A percentile compares a stretch with the other conserved stretches of the same genome.
Evolutionary conservation across 176 grass and related monocot species (phyloP).

Genomic region (Tuctoria greenei): DNA sequence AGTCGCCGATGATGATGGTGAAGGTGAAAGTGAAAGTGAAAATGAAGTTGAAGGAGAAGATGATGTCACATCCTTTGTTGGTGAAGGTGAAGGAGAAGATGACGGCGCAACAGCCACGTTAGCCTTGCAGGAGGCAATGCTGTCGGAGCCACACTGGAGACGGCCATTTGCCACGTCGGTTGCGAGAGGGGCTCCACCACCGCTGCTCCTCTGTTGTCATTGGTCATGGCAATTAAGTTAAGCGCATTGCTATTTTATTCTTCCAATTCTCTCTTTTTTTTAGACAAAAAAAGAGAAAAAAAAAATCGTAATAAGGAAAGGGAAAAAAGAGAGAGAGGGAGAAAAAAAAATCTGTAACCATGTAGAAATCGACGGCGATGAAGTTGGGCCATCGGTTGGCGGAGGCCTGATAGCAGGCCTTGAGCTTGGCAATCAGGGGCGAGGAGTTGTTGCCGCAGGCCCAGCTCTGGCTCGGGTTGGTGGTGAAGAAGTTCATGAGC

Average conservation of each 20-base stretch:
- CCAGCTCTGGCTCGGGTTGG: constrained; percentile 46
- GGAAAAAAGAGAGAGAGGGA: not conserved
- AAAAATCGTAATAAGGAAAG: no score
- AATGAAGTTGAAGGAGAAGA: not conserved
- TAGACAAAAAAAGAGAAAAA: no score
- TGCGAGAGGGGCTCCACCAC: constrained; percentile 73
- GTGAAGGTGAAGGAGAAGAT: not conserved
- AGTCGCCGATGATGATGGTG: not conserved
- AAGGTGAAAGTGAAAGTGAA: not conserved
- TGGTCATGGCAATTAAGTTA: no score
- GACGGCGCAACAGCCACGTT: constrained; percentile 47
- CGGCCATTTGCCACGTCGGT: constrained; percentile 77
- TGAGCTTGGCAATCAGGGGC: constrained; percentile 47
- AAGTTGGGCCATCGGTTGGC: constrained; percentile 59
- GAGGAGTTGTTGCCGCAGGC: constrained; percentile 66
- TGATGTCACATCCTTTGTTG: not conserved
- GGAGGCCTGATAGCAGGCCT: constrained; percentile 40
- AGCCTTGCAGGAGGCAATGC: constrained; percentile 56
- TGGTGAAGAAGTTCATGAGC: constrained; percentile 81
- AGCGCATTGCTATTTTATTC: no score
- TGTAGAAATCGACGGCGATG: constrained; percentile 72
- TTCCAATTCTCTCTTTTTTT: no score
- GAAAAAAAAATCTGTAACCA: constrained; percentile 7
- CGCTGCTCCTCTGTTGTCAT: constrained; percentile 76
- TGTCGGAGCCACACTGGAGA: constrained; percentile 74